Evolutionary conservation across 2,329 filamentous ascomycete genomes (phyloP), one percentile per base, ranked within the genome.

Genomic region (Cladobotryum mycophilum): DNA sequence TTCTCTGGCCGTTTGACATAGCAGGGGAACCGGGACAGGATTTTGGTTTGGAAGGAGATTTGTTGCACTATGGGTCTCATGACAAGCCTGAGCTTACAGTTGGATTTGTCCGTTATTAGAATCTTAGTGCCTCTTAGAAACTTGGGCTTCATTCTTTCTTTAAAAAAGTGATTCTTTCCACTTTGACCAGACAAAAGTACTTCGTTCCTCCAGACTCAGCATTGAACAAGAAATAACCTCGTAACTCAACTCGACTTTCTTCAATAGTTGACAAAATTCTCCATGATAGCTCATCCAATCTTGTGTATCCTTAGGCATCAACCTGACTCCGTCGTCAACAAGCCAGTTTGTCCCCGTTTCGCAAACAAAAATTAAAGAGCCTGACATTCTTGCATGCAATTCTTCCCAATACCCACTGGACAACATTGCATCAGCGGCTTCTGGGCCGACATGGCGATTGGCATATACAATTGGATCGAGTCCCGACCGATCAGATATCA

Each of bases 401-500:
- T 61, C 56, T 5, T 20, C 18, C 69, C 68, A 72, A 8, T 46
- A n/a, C 5, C 46, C 43, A 3, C 55, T 52, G 3, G 45, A 47
- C 14, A 67, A 40, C 49, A 71, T 56, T 1, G 51, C 38, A 2
- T 43, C 3, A 1, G 60, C 63, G 1, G 61, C 60, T 3, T 59
- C 60, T 2, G 52, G 37, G 1, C 64, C 61, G 1, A 65, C 63
- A 45, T 67, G 67, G 33, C 59, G 44, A 8, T 53, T 51, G 0
- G 71, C 63, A 48, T 74, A 75, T 5, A 66, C 64, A n/a, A 75
- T 54, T 2, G 71, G 68, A 49, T 74, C 71, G 2, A 72, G 49
- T 2, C 68, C 69, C 1, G 71, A 74, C 7, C 72, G 65, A 55
- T 75, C 72, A 7, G 68, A 70, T 42, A 75, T 67, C 48, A 70